phyloP scores from a whole-genome alignment of 441 rosid species.

The Biscutella auriculata region DNA sequence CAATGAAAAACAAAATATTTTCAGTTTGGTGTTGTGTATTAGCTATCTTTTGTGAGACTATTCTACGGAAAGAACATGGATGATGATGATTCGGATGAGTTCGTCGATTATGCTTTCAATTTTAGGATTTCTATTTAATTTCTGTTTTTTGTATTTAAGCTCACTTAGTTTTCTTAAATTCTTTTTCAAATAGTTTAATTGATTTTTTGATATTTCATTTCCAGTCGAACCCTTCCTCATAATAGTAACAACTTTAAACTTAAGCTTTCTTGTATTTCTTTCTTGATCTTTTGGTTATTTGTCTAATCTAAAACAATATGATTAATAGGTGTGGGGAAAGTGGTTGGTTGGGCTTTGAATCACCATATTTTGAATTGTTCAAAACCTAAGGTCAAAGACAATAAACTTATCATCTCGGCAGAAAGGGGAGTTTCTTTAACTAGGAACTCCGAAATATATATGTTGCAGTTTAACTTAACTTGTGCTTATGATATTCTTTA shows the following conservation, averaged over 20 bases:
- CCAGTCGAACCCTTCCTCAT: slow-evolving; percentile 60
- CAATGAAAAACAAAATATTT: neutral
- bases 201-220: slow-evolving; percentile 8
- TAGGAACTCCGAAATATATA: neutral
- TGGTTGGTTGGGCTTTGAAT: slow-evolving; percentile 85
- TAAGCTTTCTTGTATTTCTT: slow-evolving; percentile 4
- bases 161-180: neutral
- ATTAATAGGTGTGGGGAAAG: slow-evolving; percentile 70
- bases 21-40: neutral
- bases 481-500: neutral
- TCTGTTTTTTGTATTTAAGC: neutral
- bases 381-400: slow-evolving; percentile 42
- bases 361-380: slow-evolving; percentile 61
- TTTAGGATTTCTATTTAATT: slow-evolving; percentile 16
- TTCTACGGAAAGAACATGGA: no score
- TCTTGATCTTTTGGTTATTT: neutral
- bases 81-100: no score
- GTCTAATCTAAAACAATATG: neutral
- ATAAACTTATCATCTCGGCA: slow-evolving; percentile 50
- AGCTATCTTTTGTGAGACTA: neutral
- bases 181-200: neutral
- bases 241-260: slow-evolving; percentile 50
- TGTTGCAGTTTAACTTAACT: neutral
- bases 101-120: no score
- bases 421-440: slow-evolving; percentile 42